A percentile compares a stretch with the other conserved stretches of the same genome.
Conservation (phyloP, 139 green algal genomes). For the Klebsormidium nitens region DNA sequence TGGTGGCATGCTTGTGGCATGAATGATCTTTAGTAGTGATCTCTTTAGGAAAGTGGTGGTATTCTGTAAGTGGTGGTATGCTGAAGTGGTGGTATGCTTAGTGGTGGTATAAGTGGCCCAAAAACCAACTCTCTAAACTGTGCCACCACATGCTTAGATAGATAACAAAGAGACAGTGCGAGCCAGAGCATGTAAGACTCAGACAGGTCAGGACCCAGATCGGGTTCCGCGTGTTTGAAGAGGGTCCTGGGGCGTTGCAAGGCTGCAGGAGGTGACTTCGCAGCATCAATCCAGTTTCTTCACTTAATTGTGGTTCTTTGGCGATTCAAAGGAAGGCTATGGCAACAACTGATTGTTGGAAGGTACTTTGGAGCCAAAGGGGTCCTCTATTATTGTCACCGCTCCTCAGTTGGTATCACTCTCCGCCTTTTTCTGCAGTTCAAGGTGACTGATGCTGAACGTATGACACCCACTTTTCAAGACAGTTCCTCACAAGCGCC, state of each 20-base stretch:
- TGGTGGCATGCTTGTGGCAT: background rate
- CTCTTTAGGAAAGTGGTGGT: background rate
- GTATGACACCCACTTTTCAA: conserved; percentile 3
- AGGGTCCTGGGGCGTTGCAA: too few species aligned
- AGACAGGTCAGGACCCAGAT: too few species aligned
- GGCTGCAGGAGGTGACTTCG: too few species aligned
- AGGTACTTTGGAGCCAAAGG: too few species aligned
- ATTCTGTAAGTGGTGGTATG: background rate
- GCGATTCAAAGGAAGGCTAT: too few species aligned
- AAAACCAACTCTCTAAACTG: background rate
- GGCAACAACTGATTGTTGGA: too few species aligned
- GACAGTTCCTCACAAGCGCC: background rate
- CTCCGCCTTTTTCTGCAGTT: background rate
- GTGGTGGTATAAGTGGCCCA: background rate
- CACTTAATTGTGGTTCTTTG: too few species aligned
- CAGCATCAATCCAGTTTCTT: too few species aligned
- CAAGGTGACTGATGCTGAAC: conserved; percentile 2
- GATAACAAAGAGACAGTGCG: too few species aligned
- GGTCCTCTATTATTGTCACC: background rate
- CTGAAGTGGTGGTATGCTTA: background rate
- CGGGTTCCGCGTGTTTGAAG: too few species aligned
- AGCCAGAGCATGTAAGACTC: too few species aligned
- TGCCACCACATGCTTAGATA: background rate
- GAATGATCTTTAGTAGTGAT: background rate
- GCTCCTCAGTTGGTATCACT: background rate